Evolutionary conservation across 352 stramenopile species (phyloP), one percentile per base, ranked within the genome.

Genomic region (Phytophthora colocasiae): DNA sequence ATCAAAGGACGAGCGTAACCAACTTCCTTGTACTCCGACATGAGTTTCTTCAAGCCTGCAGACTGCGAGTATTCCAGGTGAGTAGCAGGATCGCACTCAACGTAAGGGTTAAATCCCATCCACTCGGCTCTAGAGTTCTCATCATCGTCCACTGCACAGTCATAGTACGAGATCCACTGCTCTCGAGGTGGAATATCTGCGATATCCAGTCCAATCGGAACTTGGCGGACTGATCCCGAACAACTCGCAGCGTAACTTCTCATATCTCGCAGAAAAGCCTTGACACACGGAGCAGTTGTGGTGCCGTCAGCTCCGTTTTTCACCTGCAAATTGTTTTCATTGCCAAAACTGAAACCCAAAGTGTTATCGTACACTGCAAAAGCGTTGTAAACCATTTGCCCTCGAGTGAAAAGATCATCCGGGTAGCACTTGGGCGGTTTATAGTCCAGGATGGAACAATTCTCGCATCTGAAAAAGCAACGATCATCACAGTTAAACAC

Each of bases 291-390:
- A 24, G 78, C 76, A 9, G 61, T 63, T 2, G 64, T 70, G n/a
- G 63, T 75, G 2, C 59, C 64, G 29, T 70, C 61, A 2, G 41
- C 50, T 2, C 59, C 55, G 6, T 74, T 50, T 14, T 60, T 65
- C 27, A 65, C 55, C 4, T 68, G 43, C 2, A 86, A 39, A 34
- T 90, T 90, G 60, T 79, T 81, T 41, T 90, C 81, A 34, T 90
- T 90, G 17, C 66, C 80, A 2, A 86, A 70, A 41, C 77, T 87
- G 45, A 89, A 87, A 1, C 69, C 78, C 0, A 91, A 63, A 0
- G 79, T 87, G 69, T 92, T 92, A 55, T 92, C 80, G 38, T 90
- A 92, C 6, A 89, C 76, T 0, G 83, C 81, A 40, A 92, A 89
- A 0, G 81, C 69, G 36, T 89, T 90, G 79, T 90, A 90, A n/a